phyloP scores from a whole-genome alignment of 1,284 basidiomycete genomes.

The Ganoderma boninense region DNA sequence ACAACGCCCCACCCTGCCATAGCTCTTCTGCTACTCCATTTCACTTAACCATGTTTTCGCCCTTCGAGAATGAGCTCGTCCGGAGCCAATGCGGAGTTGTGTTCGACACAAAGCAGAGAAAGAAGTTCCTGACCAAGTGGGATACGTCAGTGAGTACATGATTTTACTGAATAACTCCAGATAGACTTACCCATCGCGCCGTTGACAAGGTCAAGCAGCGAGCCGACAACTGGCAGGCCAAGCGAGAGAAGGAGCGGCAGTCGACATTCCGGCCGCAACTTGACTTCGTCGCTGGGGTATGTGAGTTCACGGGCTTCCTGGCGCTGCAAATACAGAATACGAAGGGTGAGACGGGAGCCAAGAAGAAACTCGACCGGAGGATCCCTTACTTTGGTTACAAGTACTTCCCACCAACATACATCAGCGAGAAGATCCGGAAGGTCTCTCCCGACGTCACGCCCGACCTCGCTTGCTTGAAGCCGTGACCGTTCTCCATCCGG shows the following conservation, averaged over 20 bases:
- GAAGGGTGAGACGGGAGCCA: not conserved
- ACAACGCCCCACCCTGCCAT: too few relatives aligned
- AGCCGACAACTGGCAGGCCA: not conserved
- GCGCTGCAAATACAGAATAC: not conserved
- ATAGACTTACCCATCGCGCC: not conserved
- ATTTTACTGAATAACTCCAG: too few relatives aligned
- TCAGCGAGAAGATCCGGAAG: not conserved
- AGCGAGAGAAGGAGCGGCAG: not conserved
- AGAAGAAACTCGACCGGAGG: not conserved
- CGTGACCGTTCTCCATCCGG: slow-evolving; percentile 27
- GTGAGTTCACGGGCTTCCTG: not conserved
- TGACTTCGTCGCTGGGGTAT: not conserved
- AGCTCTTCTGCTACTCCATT: not conserved
- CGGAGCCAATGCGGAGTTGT: not conserved
- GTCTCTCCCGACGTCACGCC: not conserved
- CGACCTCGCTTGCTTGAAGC: slow-evolving; percentile 25
- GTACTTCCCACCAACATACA: not conserved
- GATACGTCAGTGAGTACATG: not conserved
- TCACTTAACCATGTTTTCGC: not conserved
- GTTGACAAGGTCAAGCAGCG: not conserved
- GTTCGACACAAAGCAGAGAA: not conserved
- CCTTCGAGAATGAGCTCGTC: not conserved
- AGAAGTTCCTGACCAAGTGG: not conserved
- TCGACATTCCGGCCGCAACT: not conserved
- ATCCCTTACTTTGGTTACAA: not conserved